Percentiles rank a stretch among this genome's conserved stretches.
These are phyloP conservation scores for Novymonas esmeraldas DNA, from an alignment of 208 protist genomes.

Conservation along the genomic window DNA sequence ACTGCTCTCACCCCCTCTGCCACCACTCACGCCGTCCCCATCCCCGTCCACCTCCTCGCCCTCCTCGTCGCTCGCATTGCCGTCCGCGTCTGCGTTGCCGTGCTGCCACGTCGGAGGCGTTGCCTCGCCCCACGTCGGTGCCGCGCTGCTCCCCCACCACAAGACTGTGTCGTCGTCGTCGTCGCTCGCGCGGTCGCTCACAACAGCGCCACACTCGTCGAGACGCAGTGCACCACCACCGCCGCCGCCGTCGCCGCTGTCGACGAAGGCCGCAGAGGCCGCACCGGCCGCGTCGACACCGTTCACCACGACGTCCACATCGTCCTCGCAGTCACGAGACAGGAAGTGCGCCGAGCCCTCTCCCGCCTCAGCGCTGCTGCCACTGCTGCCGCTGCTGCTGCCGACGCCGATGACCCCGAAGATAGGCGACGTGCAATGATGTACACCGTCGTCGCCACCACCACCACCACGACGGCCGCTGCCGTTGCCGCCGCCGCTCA, in stretches of 20 bases:
- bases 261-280: neutral
- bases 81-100: neutral
- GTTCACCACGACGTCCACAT: neutral
- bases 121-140: neutral
- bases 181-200: neutral
- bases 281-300: neutral
- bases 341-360: neutral
- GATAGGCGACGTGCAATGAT: neutral
- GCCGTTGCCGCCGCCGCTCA: slow-evolving; percentile 15
- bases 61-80: slow-evolving; percentile 9
- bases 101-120: neutral
- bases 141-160: slow-evolving; percentile 1
- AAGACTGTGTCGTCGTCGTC: neutral
- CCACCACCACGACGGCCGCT: too few species aligned
- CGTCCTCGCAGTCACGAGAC: too few species aligned
- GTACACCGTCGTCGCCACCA: too few species aligned
- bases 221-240: neutral
- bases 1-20: neutral
- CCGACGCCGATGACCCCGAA: neutral
- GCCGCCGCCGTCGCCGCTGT: neutral
- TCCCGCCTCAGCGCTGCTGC: neutral
- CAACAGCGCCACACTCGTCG: neutral
- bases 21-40: slow-evolving; percentile 1
- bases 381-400: neutral
- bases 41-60: neutral